A percentile compares a stretch with the other conserved stretches of the same genome.
Conservation (phyloP, 257 asterid genomes). For the Solanum peruvianum region DNA sequence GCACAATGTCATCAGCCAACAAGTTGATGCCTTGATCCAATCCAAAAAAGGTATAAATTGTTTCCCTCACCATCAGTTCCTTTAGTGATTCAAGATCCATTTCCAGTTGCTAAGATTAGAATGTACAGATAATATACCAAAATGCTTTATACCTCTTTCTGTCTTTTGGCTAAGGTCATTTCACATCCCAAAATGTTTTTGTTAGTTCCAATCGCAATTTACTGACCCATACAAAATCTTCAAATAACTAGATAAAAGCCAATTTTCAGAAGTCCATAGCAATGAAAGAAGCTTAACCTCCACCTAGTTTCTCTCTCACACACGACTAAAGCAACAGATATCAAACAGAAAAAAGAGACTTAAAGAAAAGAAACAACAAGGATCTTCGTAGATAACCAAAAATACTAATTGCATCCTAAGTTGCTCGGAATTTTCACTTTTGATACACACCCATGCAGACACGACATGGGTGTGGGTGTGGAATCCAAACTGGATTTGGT, state of each 20-base stretch:
- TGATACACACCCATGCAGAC: rapidly evolving
- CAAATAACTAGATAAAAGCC: neutral
- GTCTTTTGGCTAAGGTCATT: neutral
- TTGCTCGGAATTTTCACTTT: neutral
- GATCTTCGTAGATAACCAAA: neutral
- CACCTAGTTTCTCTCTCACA: neutral
- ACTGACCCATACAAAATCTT: neutral
- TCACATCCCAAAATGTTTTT: neutral
- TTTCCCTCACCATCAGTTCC: neutral
- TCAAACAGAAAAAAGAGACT: neutral
- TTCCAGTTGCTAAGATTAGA: neutral
- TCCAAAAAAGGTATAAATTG: neutral
- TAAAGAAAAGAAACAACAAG: neutral
- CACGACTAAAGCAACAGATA: neutral
- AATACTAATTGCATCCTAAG: neutral
- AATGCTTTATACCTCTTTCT: neutral
- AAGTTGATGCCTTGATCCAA: neutral
- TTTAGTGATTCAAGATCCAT: neutral
- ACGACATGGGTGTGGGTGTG: neutral
- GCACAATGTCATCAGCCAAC: neutral
- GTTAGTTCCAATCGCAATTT: neutral
- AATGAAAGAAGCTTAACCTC: neutral
- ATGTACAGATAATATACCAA: neutral
- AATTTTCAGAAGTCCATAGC: neutral
- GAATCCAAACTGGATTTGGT: neutral